Conservation (phyloP, 2,329 filamentous ascomycete genomes). For the Thielaviopsis euricoi region DNA sequence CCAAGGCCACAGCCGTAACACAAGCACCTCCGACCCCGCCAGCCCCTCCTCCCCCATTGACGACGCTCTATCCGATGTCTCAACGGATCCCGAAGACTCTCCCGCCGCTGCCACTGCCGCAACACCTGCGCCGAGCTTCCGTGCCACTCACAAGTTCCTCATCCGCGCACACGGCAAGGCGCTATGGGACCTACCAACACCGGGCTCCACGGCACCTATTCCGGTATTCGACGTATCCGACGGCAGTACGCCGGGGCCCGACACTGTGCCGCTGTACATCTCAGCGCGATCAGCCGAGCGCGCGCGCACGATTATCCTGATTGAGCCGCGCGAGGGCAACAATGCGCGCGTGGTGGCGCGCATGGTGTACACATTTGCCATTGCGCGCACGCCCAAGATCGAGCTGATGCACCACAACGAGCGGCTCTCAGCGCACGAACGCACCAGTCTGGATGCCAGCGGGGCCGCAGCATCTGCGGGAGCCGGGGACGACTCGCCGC, state of each 20-base stretch:
- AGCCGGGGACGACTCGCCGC: background rate
- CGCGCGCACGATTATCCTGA: conserved; percentile 32
- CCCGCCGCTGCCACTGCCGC: conserved; percentile 6
- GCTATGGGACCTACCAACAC: conserved; percentile 25
- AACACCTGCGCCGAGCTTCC: conserved; percentile 19
- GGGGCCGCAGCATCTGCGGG: conserved; percentile 13
- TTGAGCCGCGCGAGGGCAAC: conserved; percentile 23
- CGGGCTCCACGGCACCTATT: conserved; percentile 24
- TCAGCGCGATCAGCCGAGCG: conserved; percentile 30
- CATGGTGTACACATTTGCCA: conserved; percentile 42
- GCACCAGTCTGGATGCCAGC: background rate
- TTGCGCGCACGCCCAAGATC: conserved; percentile 33
- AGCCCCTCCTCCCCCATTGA: conserved; percentile 2
- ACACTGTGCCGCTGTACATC: conserved; percentile 27
- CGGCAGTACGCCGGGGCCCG: conserved; percentile 16
- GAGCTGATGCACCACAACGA: conserved; percentile 8
- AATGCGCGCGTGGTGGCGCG: conserved; percentile 23
- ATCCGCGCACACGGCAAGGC: conserved; percentile 30
- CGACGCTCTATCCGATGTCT: conserved; percentile 11
- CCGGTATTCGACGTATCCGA: conserved; percentile 25
- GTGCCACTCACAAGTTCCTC: conserved; percentile 28
- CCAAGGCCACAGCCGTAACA: background rate
- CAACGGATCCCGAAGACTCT: conserved; percentile 15
- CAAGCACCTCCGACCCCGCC: too few relatives aligned
- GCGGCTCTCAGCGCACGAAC: too few relatives aligned